These are phyloP conservation scores for Penicillium sp. DNA, from an alignment of 2,329 filamentous ascomycete species.

Conservation along the genomic window DNA sequence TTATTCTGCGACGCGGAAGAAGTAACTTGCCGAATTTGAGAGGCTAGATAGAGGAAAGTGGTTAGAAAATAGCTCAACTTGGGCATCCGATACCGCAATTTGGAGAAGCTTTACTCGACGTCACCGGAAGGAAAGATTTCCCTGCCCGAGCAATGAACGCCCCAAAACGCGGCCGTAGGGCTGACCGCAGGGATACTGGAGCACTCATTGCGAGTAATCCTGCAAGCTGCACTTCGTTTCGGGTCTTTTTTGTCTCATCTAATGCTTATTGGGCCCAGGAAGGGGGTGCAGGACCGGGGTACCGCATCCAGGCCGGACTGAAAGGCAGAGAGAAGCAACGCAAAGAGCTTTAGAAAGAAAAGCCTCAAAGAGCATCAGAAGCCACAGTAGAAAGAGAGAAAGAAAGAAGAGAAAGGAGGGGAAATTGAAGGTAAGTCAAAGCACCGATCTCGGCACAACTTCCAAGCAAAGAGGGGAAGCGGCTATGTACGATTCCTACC, in stretches of 20 bases:
- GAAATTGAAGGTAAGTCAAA: background rate
- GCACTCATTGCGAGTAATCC: constrained; percentile 27
- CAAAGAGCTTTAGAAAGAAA: background rate
- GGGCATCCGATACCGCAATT: background rate
- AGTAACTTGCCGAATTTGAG: constrained; percentile 16
- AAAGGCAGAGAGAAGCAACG: background rate
- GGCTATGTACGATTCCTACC: constrained; percentile 1
- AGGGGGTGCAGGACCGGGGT: background rate
- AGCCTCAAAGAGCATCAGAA: background rate
- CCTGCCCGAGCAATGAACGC: constrained; percentile 23
- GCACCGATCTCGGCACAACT: constrained; percentile 6
- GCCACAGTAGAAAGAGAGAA: background rate
- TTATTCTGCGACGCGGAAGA: constrained; percentile 13
- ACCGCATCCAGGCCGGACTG: constrained; percentile 5
- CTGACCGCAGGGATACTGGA: constrained; percentile 27
- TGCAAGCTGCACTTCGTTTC: background rate
- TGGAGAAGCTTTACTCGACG: constrained; percentile 26
- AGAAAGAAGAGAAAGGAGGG: constrained; percentile 5
- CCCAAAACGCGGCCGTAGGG: constrained; percentile 29
- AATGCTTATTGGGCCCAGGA: background rate
- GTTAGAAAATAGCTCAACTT: background rate
- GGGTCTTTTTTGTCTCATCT: constrained; percentile 7
- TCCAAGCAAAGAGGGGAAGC: constrained; percentile 6
- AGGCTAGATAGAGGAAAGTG: constrained; percentile 13
- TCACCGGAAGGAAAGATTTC: constrained; percentile 19